A percentile compares a stretch with the other conserved stretches of the same genome.
These are phyloP conservation scores for Cladorrhinum sp. DNA, from an alignment of 2,329 filamentous ascomycete genomes.

Conservation along the genomic window DNA sequence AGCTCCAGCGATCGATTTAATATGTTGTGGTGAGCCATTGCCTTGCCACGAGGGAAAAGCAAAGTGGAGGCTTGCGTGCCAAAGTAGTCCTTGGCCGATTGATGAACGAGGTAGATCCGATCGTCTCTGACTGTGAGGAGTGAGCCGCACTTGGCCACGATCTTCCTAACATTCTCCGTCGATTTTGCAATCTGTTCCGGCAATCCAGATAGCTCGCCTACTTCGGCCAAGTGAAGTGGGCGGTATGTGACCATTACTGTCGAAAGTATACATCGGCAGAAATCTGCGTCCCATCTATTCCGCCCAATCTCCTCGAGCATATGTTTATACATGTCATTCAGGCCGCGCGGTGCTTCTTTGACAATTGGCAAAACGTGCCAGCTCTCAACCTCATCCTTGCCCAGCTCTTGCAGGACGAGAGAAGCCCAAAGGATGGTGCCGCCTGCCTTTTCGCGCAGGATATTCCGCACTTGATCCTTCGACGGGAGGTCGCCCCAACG, in stretches of 20 bases:
- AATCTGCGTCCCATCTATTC: too few relatives aligned
- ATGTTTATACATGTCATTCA: too few relatives aligned
- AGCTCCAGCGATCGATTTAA: slow-evolving; percentile 11
- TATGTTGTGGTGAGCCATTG: slow-evolving; percentile 17
- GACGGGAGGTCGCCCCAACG: slow-evolving; percentile 27
- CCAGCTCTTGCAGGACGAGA: too few relatives aligned
- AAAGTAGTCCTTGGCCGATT: slow-evolving; percentile 22
- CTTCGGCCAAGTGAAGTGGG: neutral
- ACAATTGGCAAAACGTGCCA: too few relatives aligned
- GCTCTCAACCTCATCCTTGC: too few relatives aligned
- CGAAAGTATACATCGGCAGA: too few relatives aligned
- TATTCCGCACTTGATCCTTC: slow-evolving; percentile 29
- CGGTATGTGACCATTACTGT: too few relatives aligned
- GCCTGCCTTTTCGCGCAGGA: slow-evolving; percentile 20
- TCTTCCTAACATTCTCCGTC: slow-evolving; percentile 5
- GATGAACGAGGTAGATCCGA: slow-evolving; percentile 16
- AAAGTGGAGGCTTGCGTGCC: neutral
- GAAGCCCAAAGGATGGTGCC: too few relatives aligned
- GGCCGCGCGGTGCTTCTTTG: too few relatives aligned
- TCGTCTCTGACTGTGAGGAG: slow-evolving; percentile 16
- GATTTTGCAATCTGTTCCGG: too few relatives aligned
- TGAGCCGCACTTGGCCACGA: slow-evolving; percentile 17
- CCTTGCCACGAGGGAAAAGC: slow-evolving; percentile 17
- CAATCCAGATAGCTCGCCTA: neutral
- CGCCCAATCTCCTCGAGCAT: too few relatives aligned